These are phyloP conservation scores for Tremella fuciformis DNA, from an alignment of 768 basidiomycete species.

Conservation along the genomic window DNA sequence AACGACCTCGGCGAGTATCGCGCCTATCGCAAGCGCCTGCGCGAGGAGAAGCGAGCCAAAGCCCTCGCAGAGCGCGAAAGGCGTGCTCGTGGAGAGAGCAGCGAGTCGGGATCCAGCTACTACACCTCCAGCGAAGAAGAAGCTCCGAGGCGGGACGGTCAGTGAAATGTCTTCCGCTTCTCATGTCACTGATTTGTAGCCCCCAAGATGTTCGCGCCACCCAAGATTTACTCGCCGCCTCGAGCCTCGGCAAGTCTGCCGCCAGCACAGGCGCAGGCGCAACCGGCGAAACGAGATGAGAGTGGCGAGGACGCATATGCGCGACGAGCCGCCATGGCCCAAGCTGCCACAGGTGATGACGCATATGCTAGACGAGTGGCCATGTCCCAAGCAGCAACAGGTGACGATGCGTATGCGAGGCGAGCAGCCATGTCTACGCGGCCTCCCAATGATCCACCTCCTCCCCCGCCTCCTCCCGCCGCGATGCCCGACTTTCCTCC, in stretches of 20 bases:
- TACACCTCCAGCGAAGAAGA: constrained; percentile 50
- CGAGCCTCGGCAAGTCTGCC: constrained; percentile 19
- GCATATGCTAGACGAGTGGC: constrained; percentile 29
- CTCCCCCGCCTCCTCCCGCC: neutral
- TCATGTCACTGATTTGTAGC: constrained; percentile 12
- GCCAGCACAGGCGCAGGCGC: constrained; percentile 13
- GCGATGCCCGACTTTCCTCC: constrained; percentile 1
- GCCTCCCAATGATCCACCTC: constrained; percentile 3
- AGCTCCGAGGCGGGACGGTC: constrained; percentile 45
- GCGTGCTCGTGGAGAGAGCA: constrained; percentile 30
- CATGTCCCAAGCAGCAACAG: constrained; percentile 27
- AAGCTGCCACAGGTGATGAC: constrained; percentile 20
- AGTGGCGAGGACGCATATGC: constrained; percentile 46
- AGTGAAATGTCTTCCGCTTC: constrained; percentile 14
- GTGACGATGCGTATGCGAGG: constrained; percentile 42
- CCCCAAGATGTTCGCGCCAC: constrained; percentile 39
- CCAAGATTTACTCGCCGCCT: constrained; percentile 33
- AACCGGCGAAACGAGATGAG: constrained; percentile 15
- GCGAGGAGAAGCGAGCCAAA: constrained; percentile 39
- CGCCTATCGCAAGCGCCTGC: constrained; percentile 39
- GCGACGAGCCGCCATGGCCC: constrained; percentile 35
- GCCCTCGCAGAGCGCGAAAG: constrained; percentile 35
- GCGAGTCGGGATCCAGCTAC: constrained; percentile 36
- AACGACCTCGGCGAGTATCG: constrained; percentile 50
- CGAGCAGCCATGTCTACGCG: constrained; percentile 28